phyloP scores from a whole-genome alignment of 768 basidiomycete genomes.

The Pisolithus microcarpus region DNA sequence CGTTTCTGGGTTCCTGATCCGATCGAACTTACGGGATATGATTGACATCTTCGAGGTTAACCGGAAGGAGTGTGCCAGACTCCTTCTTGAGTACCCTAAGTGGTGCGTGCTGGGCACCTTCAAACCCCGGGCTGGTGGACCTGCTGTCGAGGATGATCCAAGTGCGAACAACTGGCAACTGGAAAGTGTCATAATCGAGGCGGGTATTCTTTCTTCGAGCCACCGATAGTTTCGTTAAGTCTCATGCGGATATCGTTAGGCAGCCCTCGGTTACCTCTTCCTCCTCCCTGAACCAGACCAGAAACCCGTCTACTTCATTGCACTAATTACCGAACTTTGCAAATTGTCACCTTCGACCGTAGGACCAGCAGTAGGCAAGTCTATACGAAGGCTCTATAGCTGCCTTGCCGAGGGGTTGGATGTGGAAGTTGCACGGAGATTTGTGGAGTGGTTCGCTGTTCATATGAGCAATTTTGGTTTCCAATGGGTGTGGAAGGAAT shows the following conservation, averaged over 20 bases:
- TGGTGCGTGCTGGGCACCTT: slow-evolving; percentile 83
- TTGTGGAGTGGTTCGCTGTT: slow-evolving; percentile 91
- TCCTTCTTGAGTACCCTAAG: slow-evolving; percentile 79
- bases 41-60: slow-evolving; percentile 92
- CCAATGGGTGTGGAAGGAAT: slow-evolving; percentile 99
- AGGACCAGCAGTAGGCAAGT: slow-evolving; percentile 94
- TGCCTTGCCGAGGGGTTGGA: slow-evolving; percentile 82
- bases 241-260: slow-evolving; percentile 32
- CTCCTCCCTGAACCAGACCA: slow-evolving; percentile 70
- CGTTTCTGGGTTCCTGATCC: slow-evolving; percentile 73
- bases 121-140: slow-evolving; percentile 65
- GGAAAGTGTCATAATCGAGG: slow-evolving; percentile 86
- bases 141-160: slow-evolving; percentile 42
- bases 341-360: slow-evolving; percentile 89
- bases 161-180: slow-evolving; percentile 74
- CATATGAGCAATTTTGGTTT: slow-evolving; percentile 99
- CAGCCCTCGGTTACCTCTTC: slow-evolving; percentile 66
- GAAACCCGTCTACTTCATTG: slow-evolving; percentile 79
- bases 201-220: slow-evolving; percentile 22
- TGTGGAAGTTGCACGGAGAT: slow-evolving; percentile 70
- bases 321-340: slow-evolving; percentile 88
- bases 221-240: not conserved
- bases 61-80: slow-evolving; percentile 86
- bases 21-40: slow-evolving; percentile 65
- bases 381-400: slow-evolving; percentile 79